Base-by-base conservation (phyloP, 1,284 basidiomycete genomes). In the Baeospora myosura region DNA sequence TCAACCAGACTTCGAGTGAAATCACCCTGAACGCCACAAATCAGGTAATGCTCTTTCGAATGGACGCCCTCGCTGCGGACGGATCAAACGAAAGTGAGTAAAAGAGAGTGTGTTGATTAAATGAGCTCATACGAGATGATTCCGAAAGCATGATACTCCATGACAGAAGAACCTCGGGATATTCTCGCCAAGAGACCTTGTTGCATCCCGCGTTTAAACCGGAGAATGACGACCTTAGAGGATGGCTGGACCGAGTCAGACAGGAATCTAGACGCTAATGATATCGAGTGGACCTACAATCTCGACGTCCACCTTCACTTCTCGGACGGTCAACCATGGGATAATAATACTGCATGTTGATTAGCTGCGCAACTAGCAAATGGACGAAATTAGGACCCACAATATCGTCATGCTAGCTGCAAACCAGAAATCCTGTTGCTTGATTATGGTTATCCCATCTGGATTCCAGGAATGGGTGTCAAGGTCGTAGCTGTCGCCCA, bases 371-470 rank as follows among this genome's bases (percentile, higher is more conserved):
- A 36, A 20, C 21, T 40, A 7, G 43, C 41, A 20, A 21, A 28
- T 12, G 28, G 33, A 20, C n/a, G 26, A 28, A 32, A 16, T 20
- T 23, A 29, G 38, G 12, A 64, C 78, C 59, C 47, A 84, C 85
- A 86, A 78, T 18, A 76, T 55, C 3, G 82, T 80, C 80, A 88
- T 86, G 40, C 74, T 73, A 47, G 84, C 61, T 7, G 71, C 72
- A 57, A 78, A 87, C 82, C 84, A 88, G 60, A 88, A 85, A 44
- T 86, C 75, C 57, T 88, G 83, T 48, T 86, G 80, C 23, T 65
- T 68, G 33, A 82, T 54, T 43, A 87, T 64, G 43, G 74, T 71
- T 28, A 62, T 54, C 35, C 76, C 76, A 45, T 67, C 69, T 11
- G 71, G 66, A 48, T 77, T 71, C 78, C 81, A 87, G 12, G 66